These are phyloP conservation scores for Solanum chilense DNA, from an alignment of 257 asterid genomes.

Conservation along the genomic window DNA sequence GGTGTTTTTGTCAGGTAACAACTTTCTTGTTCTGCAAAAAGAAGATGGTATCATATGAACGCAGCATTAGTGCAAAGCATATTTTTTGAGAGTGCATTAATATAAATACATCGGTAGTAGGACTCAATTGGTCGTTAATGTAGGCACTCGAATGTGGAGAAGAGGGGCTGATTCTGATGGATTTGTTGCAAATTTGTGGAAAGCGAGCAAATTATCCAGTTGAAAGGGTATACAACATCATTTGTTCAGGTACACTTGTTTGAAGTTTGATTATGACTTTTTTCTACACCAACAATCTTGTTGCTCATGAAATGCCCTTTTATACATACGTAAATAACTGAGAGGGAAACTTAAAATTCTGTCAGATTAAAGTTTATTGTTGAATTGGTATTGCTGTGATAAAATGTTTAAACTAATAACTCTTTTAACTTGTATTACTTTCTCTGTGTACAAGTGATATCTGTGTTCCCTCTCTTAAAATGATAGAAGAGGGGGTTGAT, in stretches of 20 bases:
- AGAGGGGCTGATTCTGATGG: conserved; percentile 99
- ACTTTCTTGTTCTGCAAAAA: not conserved
- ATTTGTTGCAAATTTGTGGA: conserved; percentile 90
- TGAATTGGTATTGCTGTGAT: not conserved
- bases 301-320: not conserved
- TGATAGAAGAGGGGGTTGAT: too few species aligned
- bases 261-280: not conserved
- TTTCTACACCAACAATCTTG: not conserved
- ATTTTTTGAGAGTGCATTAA: not conserved
- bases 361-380: not conserved
- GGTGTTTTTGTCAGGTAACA: conserved; percentile 93
- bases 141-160: conserved; percentile 99
- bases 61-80: not conserved
- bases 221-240: conserved; percentile 65
- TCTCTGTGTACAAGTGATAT: not conserved
- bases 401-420: not conserved
- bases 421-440: not conserved
- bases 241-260: conserved; percentile 58
- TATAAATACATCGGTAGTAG: not conserved
- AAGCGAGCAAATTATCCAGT: conserved; percentile 74
- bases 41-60: not conserved
- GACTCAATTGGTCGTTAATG: not conserved
- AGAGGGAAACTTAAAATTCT: not conserved
- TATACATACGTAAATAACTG: not conserved
- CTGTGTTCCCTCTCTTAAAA: not conserved